Conservation (phyloP, 1,139 yeast species). For the Debaryomyces sp. region DNA sequence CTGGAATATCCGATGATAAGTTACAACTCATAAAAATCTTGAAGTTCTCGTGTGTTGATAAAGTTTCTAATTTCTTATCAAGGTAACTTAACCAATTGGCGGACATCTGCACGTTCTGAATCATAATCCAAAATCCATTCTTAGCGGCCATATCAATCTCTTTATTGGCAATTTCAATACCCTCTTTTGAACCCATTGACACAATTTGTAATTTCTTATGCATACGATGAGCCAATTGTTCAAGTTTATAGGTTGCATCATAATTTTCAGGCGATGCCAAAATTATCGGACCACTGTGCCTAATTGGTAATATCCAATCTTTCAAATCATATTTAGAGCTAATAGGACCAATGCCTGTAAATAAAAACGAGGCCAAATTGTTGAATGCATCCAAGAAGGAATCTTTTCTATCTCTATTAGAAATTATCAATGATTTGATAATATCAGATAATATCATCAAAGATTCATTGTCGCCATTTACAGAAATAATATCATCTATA, state of each 20-base stretch:
- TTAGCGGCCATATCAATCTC: conserved; percentile 50
- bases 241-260: conserved; percentile 66
- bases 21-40: conserved; percentile 64
- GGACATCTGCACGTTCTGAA: conserved; percentile 81
- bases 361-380: conserved; percentile 22
- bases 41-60: conserved; percentile 31
- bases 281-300: conserved; percentile 41
- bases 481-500: neutral
- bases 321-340: conserved; percentile 30
- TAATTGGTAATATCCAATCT: conserved; percentile 20
- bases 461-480: conserved; percentile 23
- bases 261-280: conserved; percentile 63
- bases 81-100: conserved; percentile 60
- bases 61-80: conserved; percentile 44
- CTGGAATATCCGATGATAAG: conserved; percentile 53
- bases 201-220: conserved; percentile 41
- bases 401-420: conserved; percentile 11
- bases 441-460: conserved; percentile 16
- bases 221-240: conserved; percentile 38
- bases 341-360: conserved; percentile 26
- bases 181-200: conserved; percentile 80
- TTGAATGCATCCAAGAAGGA: conserved; percentile 21
- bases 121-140: conserved; percentile 65
- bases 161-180: conserved; percentile 55
- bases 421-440: conserved; percentile 13